A percentile compares a stretch with the other conserved stretches of the same genome.
These are phyloP conservation scores for Glycine latifolia DNA, from an alignment of 306 rosid species.

Conservation along the genomic window DNA sequence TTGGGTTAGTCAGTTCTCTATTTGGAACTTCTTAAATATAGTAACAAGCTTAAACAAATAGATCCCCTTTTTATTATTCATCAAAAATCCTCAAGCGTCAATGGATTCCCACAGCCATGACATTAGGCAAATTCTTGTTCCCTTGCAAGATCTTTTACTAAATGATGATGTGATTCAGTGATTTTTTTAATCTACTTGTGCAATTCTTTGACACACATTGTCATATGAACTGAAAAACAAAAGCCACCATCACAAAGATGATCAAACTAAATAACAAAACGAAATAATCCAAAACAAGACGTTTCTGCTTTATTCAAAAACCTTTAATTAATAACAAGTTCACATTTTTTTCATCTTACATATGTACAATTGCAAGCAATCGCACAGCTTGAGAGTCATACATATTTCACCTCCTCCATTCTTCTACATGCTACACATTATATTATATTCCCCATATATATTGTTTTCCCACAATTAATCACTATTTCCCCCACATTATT, in stretches of 20 bases:
- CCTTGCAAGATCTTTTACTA: too few species aligned
- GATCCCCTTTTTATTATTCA: too few species aligned
- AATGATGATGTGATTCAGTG: too few species aligned
- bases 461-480: neutral
- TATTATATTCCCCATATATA: neutral
- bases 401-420: neutral
- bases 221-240: neutral
- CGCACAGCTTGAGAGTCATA: conserved; percentile 25
- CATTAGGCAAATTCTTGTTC: too few species aligned
- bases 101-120: too few species aligned
- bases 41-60: too few species aligned
- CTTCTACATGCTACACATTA: neutral
- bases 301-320: conserved; percentile 29
- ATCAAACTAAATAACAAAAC: neutral
- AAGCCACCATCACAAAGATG: neutral
- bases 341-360: conserved; percentile 27
- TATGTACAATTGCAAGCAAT: conserved; percentile 49
- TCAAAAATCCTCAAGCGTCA: too few species aligned
- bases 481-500: neutral
- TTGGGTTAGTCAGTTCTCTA: too few species aligned
- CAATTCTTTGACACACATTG: neutral
- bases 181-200: too few species aligned
- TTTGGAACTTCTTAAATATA: too few species aligned
- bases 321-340: conserved; percentile 7
- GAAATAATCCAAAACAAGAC: neutral